phyloP scores from a whole-genome alignment of 1,284 basidiomycete genomes.

The Ceratobasidium sp. region DNA sequence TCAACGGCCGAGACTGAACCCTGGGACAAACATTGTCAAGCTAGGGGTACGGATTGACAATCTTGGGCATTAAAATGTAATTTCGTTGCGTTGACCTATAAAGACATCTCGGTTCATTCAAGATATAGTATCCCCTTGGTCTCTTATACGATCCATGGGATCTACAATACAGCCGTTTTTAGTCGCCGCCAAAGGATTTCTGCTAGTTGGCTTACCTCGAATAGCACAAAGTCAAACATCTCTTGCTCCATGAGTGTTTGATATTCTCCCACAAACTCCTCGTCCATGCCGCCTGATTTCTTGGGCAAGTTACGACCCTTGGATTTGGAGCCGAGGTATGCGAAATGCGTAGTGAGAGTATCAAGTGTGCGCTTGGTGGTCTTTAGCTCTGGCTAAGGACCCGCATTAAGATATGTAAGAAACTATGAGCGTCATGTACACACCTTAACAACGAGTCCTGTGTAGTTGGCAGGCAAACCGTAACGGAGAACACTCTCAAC shows the following conservation, averaged over 20 bases:
- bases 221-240: conserved; percentile 92
- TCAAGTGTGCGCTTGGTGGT: conserved; percentile 81
- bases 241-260: conserved; percentile 92
- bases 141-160: conserved; percentile 73
- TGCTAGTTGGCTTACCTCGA: conserved; percentile 57
- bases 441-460: conserved; percentile 84
- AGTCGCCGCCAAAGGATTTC: background rate
- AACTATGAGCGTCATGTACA: conserved; percentile 44
- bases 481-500: conserved; percentile 97
- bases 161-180: conserved; percentile 52
- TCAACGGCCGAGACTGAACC: conserved; percentile 7
- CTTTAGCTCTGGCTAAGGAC: conserved; percentile 84
- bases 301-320: conserved; percentile 60
- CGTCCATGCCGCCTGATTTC: conserved; percentile 58
- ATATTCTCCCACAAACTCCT: conserved; percentile 87
- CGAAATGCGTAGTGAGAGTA: conserved; percentile 79
- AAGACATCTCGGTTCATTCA: conserved; percentile 13
- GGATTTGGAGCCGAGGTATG: conserved; percentile 78
- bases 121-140: background rate
- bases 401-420: background rate
- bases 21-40: conserved; percentile 16
- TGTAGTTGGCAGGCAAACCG: conserved; percentile 93
- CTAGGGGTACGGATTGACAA: background rate
- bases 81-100: conserved; percentile 23
- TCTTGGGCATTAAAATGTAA: conserved; percentile 13